A percentile compares a stretch with the other conserved stretches of the same genome.
These are phyloP conservation scores for Aspergillus sp. DNA, from an alignment of 2,329 filamentous ascomycete species.

Conservation along the genomic window DNA sequence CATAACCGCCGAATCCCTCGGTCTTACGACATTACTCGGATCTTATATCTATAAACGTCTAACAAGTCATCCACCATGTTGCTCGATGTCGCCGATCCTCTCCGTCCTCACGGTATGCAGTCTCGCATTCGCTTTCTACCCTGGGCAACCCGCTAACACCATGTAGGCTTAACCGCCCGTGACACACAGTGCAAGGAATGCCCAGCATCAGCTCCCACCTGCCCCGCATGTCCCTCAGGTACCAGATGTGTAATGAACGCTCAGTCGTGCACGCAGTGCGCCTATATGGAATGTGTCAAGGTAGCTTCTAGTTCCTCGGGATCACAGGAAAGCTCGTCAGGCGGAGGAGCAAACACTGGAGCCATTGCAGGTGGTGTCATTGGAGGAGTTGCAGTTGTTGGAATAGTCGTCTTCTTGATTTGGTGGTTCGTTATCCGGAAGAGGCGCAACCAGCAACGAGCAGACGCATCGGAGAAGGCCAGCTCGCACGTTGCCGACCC, in stretches of 20 bases:
- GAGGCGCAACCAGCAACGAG: conserved; percentile 62
- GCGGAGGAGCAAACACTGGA: conserved; percentile 69
- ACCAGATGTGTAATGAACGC: conserved; percentile 65
- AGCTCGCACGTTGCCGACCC: conserved; percentile 54
- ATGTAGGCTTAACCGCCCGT: conserved; percentile 26
- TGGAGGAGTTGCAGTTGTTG: conserved; percentile 77
- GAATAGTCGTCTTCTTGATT: conserved; percentile 75
- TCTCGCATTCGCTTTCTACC: background rate
- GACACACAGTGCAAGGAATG: conserved; percentile 61
- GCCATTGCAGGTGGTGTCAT: conserved; percentile 92
- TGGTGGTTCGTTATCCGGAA: conserved; percentile 90
- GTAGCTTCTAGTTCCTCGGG: conserved; percentile 39
- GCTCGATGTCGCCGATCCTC: conserved; percentile 26
- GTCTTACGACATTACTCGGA: conserved; percentile 13
- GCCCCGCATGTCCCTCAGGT: conserved; percentile 61
- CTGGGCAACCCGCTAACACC: conserved; percentile 2
- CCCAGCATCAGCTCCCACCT: conserved; percentile 56
- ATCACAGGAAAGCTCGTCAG: conserved; percentile 21
- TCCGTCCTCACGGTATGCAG: conserved; percentile 29
- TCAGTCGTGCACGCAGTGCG: conserved; percentile 64
- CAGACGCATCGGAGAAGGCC: conserved; percentile 54
- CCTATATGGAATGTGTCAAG: conserved; percentile 60
- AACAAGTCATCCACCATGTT: conserved; percentile 33
- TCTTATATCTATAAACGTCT: conserved; percentile 3
- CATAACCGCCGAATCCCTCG: conserved; percentile 6